Conservation (phyloP, 1,284 basidiomycete genomes). For the Neotropicomus parvogracilis region DNA sequence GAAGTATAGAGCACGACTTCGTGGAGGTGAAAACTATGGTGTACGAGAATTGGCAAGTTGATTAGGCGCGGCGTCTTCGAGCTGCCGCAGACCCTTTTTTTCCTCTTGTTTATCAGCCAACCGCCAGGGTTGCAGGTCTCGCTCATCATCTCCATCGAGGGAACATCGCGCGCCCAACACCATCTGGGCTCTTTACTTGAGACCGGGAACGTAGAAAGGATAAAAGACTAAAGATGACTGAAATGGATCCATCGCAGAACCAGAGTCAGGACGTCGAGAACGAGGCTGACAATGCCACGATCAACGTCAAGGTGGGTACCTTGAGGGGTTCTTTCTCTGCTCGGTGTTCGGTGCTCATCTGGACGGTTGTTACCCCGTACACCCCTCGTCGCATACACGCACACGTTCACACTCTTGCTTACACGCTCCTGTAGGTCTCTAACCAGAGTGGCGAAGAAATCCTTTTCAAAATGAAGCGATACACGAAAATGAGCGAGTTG, state of each 20-base stretch:
- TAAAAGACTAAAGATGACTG: slow-evolving; percentile 12
- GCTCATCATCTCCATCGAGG: background rate
- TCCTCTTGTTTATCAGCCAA: background rate
- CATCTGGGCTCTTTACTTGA: background rate
- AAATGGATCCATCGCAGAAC: slow-evolving; percentile 29
- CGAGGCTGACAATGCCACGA: slow-evolving; percentile 60
- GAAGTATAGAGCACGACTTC: no score
- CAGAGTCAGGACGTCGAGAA: slow-evolving; percentile 54
- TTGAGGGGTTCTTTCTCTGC: background rate
- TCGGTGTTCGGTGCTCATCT: background rate
- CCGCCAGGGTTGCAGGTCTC: background rate
- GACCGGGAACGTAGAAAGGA: background rate
- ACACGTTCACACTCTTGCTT: background rate
- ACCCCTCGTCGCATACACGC: no score
- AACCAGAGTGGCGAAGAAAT: slow-evolving; percentile 83
- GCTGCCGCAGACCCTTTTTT: background rate
- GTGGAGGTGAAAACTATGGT: no score
- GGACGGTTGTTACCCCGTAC: background rate
- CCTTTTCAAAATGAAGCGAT: slow-evolving; percentile 97
- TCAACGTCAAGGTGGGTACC: slow-evolving; percentile 85
- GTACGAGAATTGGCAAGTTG: no score
- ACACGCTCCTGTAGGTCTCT: slow-evolving; percentile 56
- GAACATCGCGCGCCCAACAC: slow-evolving; percentile 2
- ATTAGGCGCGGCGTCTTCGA: slow-evolving; percentile 9
- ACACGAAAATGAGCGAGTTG: slow-evolving; percentile 90